Base-by-base conservation (phyloP, 768 basidiomycete genomes). In the Clathrus columnatus region DNA sequence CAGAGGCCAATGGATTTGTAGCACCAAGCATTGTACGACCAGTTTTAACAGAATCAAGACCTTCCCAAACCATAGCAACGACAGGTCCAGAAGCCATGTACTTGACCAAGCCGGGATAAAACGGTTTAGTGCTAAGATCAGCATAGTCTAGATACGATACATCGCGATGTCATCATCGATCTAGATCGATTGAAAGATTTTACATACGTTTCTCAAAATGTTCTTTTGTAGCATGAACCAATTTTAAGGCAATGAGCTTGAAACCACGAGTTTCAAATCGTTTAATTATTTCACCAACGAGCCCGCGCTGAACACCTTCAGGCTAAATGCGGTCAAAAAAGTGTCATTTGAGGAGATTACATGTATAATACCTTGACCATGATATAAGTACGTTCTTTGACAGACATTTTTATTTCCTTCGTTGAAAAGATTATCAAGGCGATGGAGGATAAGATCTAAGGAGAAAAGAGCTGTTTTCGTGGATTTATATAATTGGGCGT, bases 231-330 rank as follows among this genome's bases (percentile, higher is more conserved):
- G 96, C 78, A 46, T 85, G 82, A 59, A 84, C 84, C 68, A 97
- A 78, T 78, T 99, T 97, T 68, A 97, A 77, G 57, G 95, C 95
- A 68, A 87, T 77, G 69, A 98, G 86, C 80, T 97, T 96, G 85
- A 83, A 99, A 62, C 96, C 96, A 63, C 95, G 91, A 77, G 87
- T 84, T 82, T 99, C 96, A 73, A 99, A 98, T 65, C 95, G 83
- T 67, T 79, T 65, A 73, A 95, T 90, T 83, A 98, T 97, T 76
- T 91, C 85, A 69, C 91, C 95, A 70, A 94, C 78, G 73, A 97
- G 87, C 63, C 79, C 84, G 65, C 96, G 89, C 75, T 97, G 92
- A 76, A 99, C 96, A 71, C 95, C 96, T 75, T 99, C 96, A 65
- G 96, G 96, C 94, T 96, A 70, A 17, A 59, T 21, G 57, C 18